Conservation (phyloP, 768 basidiomycete genomes). For the Cyclocybe cylindracea region DNA sequence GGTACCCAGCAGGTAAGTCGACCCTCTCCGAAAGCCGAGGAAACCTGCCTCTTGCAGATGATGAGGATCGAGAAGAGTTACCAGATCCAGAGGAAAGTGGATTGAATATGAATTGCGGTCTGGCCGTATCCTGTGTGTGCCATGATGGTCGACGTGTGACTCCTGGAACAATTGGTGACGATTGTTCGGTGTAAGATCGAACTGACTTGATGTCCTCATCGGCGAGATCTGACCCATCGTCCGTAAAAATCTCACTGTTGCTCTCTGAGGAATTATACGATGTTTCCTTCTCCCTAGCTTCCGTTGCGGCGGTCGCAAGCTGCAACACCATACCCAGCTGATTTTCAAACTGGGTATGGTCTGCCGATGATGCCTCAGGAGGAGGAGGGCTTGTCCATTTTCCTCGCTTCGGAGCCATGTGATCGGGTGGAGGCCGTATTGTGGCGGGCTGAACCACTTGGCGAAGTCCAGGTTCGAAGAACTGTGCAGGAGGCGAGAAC, state of each 20-base stretch:
- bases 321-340: constrained; percentile 66
- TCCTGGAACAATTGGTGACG: constrained; percentile 25
- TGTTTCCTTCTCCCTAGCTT: constrained; percentile 54
- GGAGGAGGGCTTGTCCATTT: constrained; percentile 90
- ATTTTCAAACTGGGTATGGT: constrained; percentile 66
- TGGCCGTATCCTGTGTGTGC: constrained; percentile 34
- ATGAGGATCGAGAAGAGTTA: constrained; percentile 17
- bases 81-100: constrained; percentile 5
- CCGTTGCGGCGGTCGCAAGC: constrained; percentile 65
- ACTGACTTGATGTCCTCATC: constrained; percentile 76
- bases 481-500: constrained; percentile 54
- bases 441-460: constrained; percentile 25
- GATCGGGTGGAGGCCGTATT: constrained; percentile 57
- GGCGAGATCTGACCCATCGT: constrained; percentile 63
- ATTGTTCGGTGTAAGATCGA: constrained; percentile 61
- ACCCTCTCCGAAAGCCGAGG: constrained; percentile 22
- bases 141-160: constrained; percentile 48
- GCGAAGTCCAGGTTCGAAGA: constrained; percentile 43
- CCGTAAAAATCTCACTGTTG: constrained; percentile 65
- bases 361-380: constrained; percentile 67
- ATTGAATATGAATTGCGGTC: constrained; percentile 12
- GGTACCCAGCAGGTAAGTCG: constrained; percentile 22
- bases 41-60: constrained; percentile 27
- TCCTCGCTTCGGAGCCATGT: constrained; percentile 79
- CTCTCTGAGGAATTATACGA: constrained; percentile 55